Evolutionary conservation across 768 basidiomycete species (phyloP), one percentile per base, ranked within the genome.

Genomic region (Boletus barrowsii): DNA sequence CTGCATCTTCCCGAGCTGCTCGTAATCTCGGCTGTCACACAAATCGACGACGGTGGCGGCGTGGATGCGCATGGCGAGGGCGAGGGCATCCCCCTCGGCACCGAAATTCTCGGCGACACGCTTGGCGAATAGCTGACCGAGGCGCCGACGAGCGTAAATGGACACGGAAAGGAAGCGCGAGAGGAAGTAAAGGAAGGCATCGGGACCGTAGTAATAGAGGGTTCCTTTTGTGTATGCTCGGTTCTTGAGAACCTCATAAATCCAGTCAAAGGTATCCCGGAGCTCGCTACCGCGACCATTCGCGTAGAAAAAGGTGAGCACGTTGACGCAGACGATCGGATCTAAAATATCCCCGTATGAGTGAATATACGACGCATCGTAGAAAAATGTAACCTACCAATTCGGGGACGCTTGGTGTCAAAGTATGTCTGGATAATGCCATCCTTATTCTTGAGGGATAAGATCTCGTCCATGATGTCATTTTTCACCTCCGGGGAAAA

Each of bases 391-490:
- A 65, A 47, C 63, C 5, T 42, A 64, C 63, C 63, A 10, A 66
- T 54, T 42, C 63, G 60, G 4, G 63, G 63, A 35, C 63, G 57
- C 4, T 49, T 56, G 17, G 53, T 22, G 39, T 64, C 64, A 18
- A 63, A 65, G 35, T 62, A 66, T 0, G 55, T 43, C 37, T 62
- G 57, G 33, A 66, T 52, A 10, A 64, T 65, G 8, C 60, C 60
- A 11, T 65, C 63, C n/a, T 54, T 46, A 2, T 52, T 58, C 26
- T 42, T 65, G 20, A 65, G 22, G 1, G 49, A 46, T 44, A 56
- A 30, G n/a, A 58, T 63, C 26, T 63, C 59, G 10, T 65, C 10
- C 59, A 65, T 65, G 47, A 65, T 65, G 20, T 55, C 59, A 37
- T 65, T 51, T 41, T 63, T 63, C 15, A 50, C 56, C 26, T 51